Conservation (phyloP, 768 basidiomycete species). For the Trametes cingulata region DNA sequence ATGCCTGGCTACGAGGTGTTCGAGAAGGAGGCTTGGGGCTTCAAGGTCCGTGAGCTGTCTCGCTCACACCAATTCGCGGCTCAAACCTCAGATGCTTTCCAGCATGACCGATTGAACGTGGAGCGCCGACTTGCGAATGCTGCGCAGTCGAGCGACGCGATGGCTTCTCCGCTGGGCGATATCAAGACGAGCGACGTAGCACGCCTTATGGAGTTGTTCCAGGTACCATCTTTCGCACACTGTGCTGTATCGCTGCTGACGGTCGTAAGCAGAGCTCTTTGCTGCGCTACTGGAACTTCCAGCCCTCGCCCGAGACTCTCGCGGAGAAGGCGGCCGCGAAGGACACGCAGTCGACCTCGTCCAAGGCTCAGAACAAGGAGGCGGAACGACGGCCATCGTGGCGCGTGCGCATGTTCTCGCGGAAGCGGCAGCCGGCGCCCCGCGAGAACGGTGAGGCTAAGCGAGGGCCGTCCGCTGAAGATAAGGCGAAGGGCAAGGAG, state of each 20-base stretch:
- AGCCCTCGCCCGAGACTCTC: constrained; percentile 34
- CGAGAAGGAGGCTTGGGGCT: constrained; percentile 72
- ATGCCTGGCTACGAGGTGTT: constrained; percentile 68
- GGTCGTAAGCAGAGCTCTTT: constrained; percentile 54
- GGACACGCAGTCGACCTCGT: constrained; percentile 12
- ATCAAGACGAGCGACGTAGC: constrained; percentile 80
- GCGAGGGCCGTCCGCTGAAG: constrained; percentile 18
- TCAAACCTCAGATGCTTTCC: constrained; percentile 10
- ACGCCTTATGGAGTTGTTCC: constrained; percentile 82
- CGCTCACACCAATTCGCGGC: neutral
- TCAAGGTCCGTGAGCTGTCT: constrained; percentile 56
- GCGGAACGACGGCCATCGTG: constrained; percentile 16
- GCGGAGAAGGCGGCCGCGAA: constrained; percentile 11
- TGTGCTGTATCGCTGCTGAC: neutral
- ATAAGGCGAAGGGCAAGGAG: constrained; percentile 32
- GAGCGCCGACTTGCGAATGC: constrained; percentile 59
- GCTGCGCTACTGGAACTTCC: constrained; percentile 72
- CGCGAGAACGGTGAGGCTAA: constrained; percentile 16
- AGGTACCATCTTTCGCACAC: constrained; percentile 38
- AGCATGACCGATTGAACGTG: constrained; percentile 79
- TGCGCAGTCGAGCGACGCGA: constrained; percentile 34
- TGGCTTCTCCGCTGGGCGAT: constrained; percentile 28
- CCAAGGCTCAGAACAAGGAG: constrained; percentile 6
- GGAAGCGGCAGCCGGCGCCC: constrained; percentile 10
- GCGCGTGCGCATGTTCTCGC: constrained; percentile 24